Evolutionary conservation across 1,284 basidiomycete genomes (phyloP), one percentile per base, ranked within the genome.

Genomic region (Microbotryum lychnidis-dioicae): DNA sequence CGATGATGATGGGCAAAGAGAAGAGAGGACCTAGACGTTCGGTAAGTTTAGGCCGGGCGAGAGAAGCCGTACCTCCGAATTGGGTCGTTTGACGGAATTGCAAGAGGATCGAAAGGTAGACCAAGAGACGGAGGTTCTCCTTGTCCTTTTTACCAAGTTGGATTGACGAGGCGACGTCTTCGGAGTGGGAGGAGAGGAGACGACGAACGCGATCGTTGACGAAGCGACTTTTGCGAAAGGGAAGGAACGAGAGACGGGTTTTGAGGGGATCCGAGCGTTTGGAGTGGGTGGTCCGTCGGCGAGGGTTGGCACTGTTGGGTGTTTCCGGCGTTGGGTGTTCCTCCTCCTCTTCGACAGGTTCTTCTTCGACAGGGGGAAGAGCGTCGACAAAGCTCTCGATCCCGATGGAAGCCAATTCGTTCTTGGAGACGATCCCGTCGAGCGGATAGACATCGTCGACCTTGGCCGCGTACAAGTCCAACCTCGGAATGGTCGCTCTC

Each of bases 61-160:
- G 48, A 21, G 37, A 58, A 51, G 51, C 62, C 58, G 33, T 60
- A 21, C 20, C 57, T 45, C 25, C 65, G 53, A 29, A 55, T 56
- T 49, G 60, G 6, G 71, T 77, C 1, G 80, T 75, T 58, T 79
- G 79, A 56, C 82, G 81, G 76, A 92, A 88, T 1, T 80, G 78
- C 57, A 91, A 77, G 78, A 96, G 83, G 16, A 82, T 77, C 0
- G 89, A 83, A 65, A 92, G 84, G 75, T 91, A 92, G 62, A 86
- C 77, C 21, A 63, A 50, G 54, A 61, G 57, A 10, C 31, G 46
- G 6, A 63, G 60, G 33, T 62, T 51, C 53, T 56, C 25, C 4
- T 27, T 23, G 51, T 65, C 62, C 21, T 56, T 58, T 45, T 58
- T 56, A 16, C 37, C 45, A 10, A 62, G 58, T 61, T 44, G 33